Base-by-base conservation (phyloP, 441 rosid species). In the Pelargonium cotyledonis region DNA sequence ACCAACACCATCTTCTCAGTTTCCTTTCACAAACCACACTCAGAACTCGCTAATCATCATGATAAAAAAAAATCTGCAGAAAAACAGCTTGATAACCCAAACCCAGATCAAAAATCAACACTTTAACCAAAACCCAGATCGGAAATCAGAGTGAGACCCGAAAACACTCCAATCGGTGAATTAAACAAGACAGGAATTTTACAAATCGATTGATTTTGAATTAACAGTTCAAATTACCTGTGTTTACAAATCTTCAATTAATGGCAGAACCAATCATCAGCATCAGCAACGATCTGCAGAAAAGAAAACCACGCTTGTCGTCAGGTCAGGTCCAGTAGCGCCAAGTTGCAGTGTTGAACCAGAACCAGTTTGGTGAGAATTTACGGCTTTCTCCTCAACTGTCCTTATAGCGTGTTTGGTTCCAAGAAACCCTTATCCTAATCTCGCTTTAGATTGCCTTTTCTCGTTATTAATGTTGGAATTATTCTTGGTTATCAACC, bases 1-100 rank as follows among this genome's bases (percentile, higher is more conserved):
- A 65, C 73, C 76, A 73, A 69, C 65, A 67, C 68, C 68, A 69
- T 63, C 69, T 61, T 49, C 51, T 58, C 62, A 55, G 4, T 8
- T 49, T 29, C 9, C 16, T 38, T 2, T 63, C 60, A 31, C 38
- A 31, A 31, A 31, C 55, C 55, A 9, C 14, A 12, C 55, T 47
- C 55, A 47, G 0, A 1, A 5, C 55, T 47, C 55, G 4, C 55
- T 47, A 2, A 47, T 47, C 55, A 47, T 31, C 38, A 31, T 31
- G 5, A 31, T 31, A 3, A 31, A 1, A 26, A 26, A 26, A 26
- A 46, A 46, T 46, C 53, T 46, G 14, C 53, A 46, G 4, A 10
- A 8, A 8, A 46, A 11, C 12, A 46, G 3, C 14, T 8, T 46
- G 11, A 46, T 46, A 10, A 46, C 53, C 53, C 10, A 46, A 46